These are phyloP conservation scores for Ogataea populi-albae DNA, from an alignment of 805 yeast species.

Conservation along the genomic window DNA sequence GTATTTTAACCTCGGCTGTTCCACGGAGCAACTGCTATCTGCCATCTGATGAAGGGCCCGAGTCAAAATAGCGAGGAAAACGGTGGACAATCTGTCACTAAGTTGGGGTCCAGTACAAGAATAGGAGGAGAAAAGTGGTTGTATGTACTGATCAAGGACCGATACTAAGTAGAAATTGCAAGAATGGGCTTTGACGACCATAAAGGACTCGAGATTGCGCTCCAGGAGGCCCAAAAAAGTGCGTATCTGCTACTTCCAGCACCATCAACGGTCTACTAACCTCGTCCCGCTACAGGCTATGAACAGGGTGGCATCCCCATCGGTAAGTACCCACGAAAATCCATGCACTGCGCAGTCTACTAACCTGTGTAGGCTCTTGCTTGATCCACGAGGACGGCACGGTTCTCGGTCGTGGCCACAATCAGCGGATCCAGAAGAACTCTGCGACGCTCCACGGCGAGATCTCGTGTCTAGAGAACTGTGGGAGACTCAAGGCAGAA, in stretches of 20 bases:
- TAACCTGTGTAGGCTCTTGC: constrained; percentile 52
- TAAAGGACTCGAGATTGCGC: constrained; percentile 65
- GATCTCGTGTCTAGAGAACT: constrained; percentile 81
- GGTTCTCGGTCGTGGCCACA: constrained; percentile 85
- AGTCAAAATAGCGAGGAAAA: no score
- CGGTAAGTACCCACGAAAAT: constrained; percentile 32
- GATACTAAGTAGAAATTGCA: background rate
- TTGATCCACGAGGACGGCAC: constrained; percentile 72
- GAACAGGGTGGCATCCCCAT: constrained; percentile 92
- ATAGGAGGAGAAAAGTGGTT: no score
- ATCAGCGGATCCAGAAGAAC: constrained; percentile 79
- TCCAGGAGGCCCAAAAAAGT: constrained; percentile 68
- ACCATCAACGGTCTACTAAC: background rate
- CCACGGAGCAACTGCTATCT: background rate
- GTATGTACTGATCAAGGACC: background rate
- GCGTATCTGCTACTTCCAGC: constrained; percentile 16
- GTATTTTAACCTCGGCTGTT: no score
- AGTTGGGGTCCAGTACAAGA: background rate
- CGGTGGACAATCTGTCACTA: no score
- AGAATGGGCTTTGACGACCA: constrained; percentile 57
- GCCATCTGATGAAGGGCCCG: background rate
- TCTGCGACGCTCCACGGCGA: constrained; percentile 92
- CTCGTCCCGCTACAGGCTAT: constrained; percentile 41
- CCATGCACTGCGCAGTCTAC: background rate
- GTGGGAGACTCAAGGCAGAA: constrained; percentile 81